A percentile compares a stretch with the other conserved stretches of the same genome.
phyloP scores from a whole-genome alignment of 2,329 filamentous ascomycete species.

The Aspergillus pseudotamarii region DNA sequence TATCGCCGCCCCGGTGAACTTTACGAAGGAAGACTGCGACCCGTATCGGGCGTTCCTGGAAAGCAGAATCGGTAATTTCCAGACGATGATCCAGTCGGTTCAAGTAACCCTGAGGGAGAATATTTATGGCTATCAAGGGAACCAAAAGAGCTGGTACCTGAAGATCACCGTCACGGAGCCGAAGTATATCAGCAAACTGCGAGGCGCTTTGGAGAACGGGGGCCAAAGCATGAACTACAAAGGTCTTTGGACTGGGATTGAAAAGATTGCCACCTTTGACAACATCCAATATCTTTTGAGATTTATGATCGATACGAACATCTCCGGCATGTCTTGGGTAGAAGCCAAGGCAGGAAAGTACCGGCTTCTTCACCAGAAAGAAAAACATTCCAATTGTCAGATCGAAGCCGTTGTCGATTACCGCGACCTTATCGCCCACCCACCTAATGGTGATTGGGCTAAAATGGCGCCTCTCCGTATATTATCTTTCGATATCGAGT shows the following conservation, averaged over 20 bases:
- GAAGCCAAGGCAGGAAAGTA: constrained; percentile 78
- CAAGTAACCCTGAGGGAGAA: constrained; percentile 84
- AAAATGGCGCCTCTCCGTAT: constrained; percentile 96
- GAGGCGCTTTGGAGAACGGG: constrained; percentile 72
- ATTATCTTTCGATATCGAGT: constrained; percentile 97
- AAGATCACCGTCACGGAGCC: constrained; percentile 93
- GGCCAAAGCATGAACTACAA: constrained; percentile 76
- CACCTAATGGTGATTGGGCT: constrained; percentile 89
- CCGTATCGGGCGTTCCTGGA: constrained; percentile 82
- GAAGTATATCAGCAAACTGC: constrained; percentile 76
- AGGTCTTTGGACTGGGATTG: constrained; percentile 75
- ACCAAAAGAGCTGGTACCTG: constrained; percentile 85
- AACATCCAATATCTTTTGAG: constrained; percentile 92
- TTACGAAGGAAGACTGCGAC: constrained; percentile 75
- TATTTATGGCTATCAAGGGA: constrained; percentile 92
- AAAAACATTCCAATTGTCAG: constrained; percentile 88
- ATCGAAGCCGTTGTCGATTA: constrained; percentile 90
- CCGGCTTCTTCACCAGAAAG: constrained; percentile 64
- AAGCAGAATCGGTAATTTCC: constrained; percentile 71
- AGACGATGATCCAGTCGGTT: constrained; percentile 76
- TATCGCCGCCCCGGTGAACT: constrained; percentile 81
- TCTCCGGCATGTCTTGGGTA: constrained; percentile 97
- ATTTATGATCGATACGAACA: constrained; percentile 97
- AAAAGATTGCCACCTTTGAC: constrained; percentile 87
- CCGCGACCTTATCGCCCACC: constrained; percentile 79